These are phyloP conservation scores for Jatropha curcas DNA, from an alignment of 345 rosid species.

Conservation along the genomic window DNA sequence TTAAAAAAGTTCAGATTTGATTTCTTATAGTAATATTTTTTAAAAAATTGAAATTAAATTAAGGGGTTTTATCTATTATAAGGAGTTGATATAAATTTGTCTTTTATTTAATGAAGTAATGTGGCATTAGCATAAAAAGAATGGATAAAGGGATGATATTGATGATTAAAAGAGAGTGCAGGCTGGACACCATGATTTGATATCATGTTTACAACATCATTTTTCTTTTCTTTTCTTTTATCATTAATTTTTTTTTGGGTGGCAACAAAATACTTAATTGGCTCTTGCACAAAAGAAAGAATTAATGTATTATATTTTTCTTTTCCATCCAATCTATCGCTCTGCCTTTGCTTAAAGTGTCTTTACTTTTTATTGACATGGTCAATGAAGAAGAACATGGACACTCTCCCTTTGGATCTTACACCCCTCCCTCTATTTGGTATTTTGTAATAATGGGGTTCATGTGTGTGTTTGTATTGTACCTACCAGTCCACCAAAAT, in stretches of 20 bases:
- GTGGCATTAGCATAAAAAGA: constrained; percentile 20
- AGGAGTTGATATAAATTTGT: neutral
- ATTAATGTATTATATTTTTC: too few species aligned
- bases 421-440: neutral
- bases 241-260: neutral
- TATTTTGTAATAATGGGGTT: neutral
- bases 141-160: constrained; percentile 11
- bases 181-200: constrained; percentile 22
- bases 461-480: neutral
- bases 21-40: too few species aligned
- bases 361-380: constrained; percentile 18
- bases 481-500: neutral
- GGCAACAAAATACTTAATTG: too few species aligned
- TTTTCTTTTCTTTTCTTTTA: neutral
- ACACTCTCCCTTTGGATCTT: constrained; percentile 11
- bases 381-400: neutral
- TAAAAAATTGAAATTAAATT: too few species aligned
- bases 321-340: neutral
- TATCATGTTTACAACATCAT: constrained; percentile 18
- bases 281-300: too few species aligned
- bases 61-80: too few species aligned
- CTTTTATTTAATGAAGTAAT: neutral
- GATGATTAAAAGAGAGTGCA: constrained; percentile 8
- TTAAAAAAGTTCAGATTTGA: too few species aligned
- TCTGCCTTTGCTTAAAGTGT: constrained; percentile 20